Conservation (phyloP, 306 rosid species). For the Fagus sylvatica region DNA sequence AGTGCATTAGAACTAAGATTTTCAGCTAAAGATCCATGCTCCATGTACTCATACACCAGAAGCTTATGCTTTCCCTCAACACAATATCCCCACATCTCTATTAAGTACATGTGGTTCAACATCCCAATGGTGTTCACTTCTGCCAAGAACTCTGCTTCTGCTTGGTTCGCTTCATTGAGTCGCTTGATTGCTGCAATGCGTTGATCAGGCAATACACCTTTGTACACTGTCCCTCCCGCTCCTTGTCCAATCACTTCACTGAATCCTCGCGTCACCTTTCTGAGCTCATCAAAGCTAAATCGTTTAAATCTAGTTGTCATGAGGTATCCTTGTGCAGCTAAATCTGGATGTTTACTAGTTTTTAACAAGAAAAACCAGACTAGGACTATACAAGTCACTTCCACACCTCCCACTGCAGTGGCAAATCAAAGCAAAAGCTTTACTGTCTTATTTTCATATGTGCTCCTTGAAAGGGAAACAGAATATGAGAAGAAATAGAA, state of each 20-base stretch:
- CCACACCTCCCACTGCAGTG: constrained; percentile 28
- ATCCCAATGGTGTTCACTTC: constrained; percentile 36
- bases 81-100: constrained; percentile 43
- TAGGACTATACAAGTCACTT: constrained; percentile 21
- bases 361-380: constrained; percentile 15
- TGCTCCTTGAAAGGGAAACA: too few species aligned
- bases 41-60: constrained; percentile 38
- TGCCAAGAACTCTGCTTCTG: constrained; percentile 39
- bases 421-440: constrained; percentile 23
- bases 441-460: constrained; percentile 15
- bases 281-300: constrained; percentile 29
- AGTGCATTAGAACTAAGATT: constrained; percentile 21
- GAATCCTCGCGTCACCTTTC: constrained; percentile 21
- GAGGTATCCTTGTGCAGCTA: constrained; percentile 20
- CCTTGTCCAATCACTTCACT: constrained; percentile 40
- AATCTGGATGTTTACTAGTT: not conserved
- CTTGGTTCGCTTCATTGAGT: constrained; percentile 23
- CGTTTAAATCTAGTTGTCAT: constrained; percentile 32
- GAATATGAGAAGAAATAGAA: too few species aligned
- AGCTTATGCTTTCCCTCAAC: constrained; percentile 34
- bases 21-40: constrained; percentile 29
- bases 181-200: constrained; percentile 33
- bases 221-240: constrained; percentile 34
- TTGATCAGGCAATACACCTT: constrained; percentile 21
- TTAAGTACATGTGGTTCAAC: constrained; percentile 38